These are phyloP conservation scores for Medicago lupulina DNA, from an alignment of 306 rosid species.

Conservation along the genomic window DNA sequence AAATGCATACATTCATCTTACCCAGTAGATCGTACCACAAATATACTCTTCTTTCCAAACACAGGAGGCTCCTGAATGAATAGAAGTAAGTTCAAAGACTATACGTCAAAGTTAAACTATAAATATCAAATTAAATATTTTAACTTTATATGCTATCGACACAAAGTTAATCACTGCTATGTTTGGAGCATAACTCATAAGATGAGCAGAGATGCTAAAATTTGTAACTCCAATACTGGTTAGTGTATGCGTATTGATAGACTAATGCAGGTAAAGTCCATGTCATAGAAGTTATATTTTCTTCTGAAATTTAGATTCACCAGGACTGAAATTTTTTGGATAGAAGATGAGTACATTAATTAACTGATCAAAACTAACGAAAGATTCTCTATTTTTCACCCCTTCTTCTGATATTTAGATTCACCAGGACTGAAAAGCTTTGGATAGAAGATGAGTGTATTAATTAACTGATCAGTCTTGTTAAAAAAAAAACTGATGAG, in stretches of 20 bases:
- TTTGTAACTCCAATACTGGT: background rate
- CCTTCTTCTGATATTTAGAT: slow-evolving; percentile 1
- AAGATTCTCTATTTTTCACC: slow-evolving; percentile 3
- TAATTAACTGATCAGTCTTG: background rate
- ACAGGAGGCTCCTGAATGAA: slow-evolving; percentile 91
- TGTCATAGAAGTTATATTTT: slow-evolving; percentile 26
- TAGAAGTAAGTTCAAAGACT: slow-evolving; percentile 32
- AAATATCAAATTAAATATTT: background rate
- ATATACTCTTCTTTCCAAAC: slow-evolving; percentile 94
- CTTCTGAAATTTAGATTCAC: slow-evolving; percentile 5
- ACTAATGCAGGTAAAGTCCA: too few species aligned
- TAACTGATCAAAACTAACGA: slow-evolving; percentile 1
- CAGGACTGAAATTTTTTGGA: background rate
- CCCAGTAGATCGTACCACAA: slow-evolving; percentile 77
- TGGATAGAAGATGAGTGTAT: slow-evolving; percentile 14
- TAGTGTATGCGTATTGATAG: too few species aligned
- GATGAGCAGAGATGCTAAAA: slow-evolving; percentile 28
- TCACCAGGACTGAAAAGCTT: background rate
- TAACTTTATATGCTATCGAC: background rate
- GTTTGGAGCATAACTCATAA: background rate
- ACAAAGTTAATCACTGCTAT: background rate
- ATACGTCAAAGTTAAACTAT: too few species aligned
- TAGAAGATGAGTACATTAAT: slow-evolving; percentile 12
- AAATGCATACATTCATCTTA: slow-evolving; percentile 48
- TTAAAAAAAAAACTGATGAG: background rate